Base-by-base conservation (phyloP, 352 stramenopile species). In the Phytophthora rubi region DNA sequence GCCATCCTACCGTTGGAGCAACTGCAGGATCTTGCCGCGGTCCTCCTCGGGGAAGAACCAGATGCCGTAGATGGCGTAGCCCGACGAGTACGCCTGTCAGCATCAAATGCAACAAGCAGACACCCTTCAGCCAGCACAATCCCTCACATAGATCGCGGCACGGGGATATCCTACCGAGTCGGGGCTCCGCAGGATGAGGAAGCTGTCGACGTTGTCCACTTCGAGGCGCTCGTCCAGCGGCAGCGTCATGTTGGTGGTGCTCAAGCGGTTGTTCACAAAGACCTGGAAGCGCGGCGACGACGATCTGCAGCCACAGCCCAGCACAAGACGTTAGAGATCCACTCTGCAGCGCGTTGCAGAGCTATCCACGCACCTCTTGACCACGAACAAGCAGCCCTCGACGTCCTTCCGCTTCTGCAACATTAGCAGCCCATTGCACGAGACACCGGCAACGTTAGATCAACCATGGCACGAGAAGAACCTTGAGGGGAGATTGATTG, bases 41-140 rank as follows among this genome's bases (percentile, higher is more conserved):
- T 96, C 89, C 57, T 94, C 86, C 64, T 94, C 89, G 1, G 89
- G 89, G 73, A 92, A 94, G 80, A 96, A 96, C 89, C 89, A 96
- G 5, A 94, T 73, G 37, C 89, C 89, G 53, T 92, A 96, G 71
- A 96, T 96, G 45, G 88, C 86, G 67, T 90, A 94, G 15, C 81
- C 84, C 16, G 77, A 79, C 44, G 81, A 55, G 48, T 88, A 81
- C 45, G 76, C 42, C 57, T 16, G 33, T 1, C 8, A 39, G 33
- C 33, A 39, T 13, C 33, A 39, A 13, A 49, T 26, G 37, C 23
- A 56, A 23, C 10, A 45, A 13, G 18, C n/a, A 53, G 8, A 39
- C 53, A 60, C 18, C 52, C 13, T 51, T 5, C 10, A 61, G 53
- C 57, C 18, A 65, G 18, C 13, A 35, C 39, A 35, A 56, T 3